Conservation (phyloP, 345 rosid genomes). For the Arabidopsis thaliana region TAIR10.1 NC_003070.9:19079001-19079500, state of each 20-base stretch:
- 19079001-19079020: conserved; percentile 71
- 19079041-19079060: conserved; percentile 67
- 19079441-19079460: not conserved
- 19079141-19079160: conserved; percentile 65
- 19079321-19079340: conserved; percentile 75
- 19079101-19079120: conserved; percentile 82
- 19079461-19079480: not conserved
- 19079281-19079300: conserved; percentile 61
- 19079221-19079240: conserved; percentile 79
- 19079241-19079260: conserved; percentile 74
- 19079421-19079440: conserved; percentile 1
- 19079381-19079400: conserved; percentile 85
- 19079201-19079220: conserved; percentile 83
- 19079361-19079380: conserved; percentile 74
- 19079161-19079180: conserved; percentile 79
- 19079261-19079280: conserved; percentile 67
- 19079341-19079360: conserved; percentile 72
- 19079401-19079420: conserved; percentile 53
- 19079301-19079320: conserved; percentile 52
- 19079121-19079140: conserved; percentile 89
- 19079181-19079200: conserved; percentile 81
- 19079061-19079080: conserved; percentile 62
- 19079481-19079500: conserved; percentile 74
- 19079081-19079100: conserved; percentile 63
- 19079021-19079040: conserved; percentile 89